These are phyloP conservation scores for Cupressus sempervirens DNA, from an alignment of 75 land plant genomes.

Conservation along the genomic window DNA sequence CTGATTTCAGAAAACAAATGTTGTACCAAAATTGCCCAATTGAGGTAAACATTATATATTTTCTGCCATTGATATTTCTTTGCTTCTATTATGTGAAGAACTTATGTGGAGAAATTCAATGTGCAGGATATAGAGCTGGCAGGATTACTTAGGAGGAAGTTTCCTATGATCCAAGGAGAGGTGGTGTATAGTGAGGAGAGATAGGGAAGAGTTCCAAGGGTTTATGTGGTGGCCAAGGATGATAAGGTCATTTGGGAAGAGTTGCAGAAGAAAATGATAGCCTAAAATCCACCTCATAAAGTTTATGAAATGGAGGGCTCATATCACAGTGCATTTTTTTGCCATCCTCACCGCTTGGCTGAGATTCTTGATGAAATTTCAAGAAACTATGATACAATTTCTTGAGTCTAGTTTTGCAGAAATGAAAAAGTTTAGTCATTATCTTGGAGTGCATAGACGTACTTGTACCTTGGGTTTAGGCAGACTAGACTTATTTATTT, in stretches of 20 bases:
- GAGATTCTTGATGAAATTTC: slow-evolving; percentile 16
- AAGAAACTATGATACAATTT: background rate
- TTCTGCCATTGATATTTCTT: background rate
- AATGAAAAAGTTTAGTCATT: too few species aligned
- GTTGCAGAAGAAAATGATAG: slow-evolving; percentile 30
- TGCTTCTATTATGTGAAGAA: background rate
- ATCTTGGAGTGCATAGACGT: too few species aligned
- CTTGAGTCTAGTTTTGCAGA: too few species aligned
- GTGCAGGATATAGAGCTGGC: background rate
- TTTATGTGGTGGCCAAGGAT: slow-evolving; percentile 28
- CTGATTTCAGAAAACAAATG: background rate
- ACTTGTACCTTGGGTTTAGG: too few species aligned
- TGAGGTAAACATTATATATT: background rate
- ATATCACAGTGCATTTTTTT: slow-evolving; percentile 57
- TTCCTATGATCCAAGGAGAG: background rate
- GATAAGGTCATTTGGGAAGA: slow-evolving; percentile 26
- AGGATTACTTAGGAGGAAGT: background rate
- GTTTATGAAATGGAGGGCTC: slow-evolving; percentile 39
- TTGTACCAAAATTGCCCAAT: background rate
- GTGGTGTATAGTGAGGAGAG: slow-evolving; percentile 14
- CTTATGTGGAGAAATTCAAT: background rate
- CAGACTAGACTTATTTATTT: too few species aligned
- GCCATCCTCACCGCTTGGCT: slow-evolving; percentile 17
- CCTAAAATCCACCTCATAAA: slow-evolving; percentile 8
- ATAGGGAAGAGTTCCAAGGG: slow-evolving; percentile 34